A percentile compares a stretch with the other conserved stretches of the same genome.
Evolutionary conservation across 129 eudicot species (phyloP).

Genomic region (Silybum marianum): DNA sequence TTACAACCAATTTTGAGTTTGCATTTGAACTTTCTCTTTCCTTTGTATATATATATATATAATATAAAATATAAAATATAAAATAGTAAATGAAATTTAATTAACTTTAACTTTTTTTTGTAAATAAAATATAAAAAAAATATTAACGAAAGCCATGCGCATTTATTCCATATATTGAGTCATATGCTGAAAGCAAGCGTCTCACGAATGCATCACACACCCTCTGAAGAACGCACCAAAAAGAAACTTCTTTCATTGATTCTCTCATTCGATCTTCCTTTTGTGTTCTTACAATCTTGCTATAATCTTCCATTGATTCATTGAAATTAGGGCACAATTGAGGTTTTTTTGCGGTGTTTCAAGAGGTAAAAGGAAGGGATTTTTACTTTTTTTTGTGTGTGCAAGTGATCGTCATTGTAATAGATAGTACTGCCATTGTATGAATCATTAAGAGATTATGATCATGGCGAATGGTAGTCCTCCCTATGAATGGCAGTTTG

Average conservation of each 20-base stretch:
- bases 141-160: constrained; percentile 23
- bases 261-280: constrained; percentile 11
- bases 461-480: constrained; percentile 30
- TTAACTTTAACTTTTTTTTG: no score
- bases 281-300: not conserved
- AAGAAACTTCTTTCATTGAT: not conserved
- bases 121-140: no score
- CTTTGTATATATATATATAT: no score
- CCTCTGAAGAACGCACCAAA: not conserved
- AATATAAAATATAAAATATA: not conserved
- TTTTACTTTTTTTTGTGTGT: not conserved
- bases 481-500: constrained; percentile 17
- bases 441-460: constrained; percentile 18
- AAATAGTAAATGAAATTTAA: not conserved
- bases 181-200: constrained; percentile 3
- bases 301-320: not conserved
- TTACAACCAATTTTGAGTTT: no score
- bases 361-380: not conserved
- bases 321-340: constrained; percentile 33
- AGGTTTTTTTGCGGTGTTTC: constrained; percentile 2
- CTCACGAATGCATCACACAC: not conserved
- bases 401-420: not conserved
- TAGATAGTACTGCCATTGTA: constrained; percentile 4
- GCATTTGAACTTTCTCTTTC: no score
- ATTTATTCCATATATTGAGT: constrained; percentile 12